Evolutionary conservation across 257 asterid genomes (phyloP).

Genomic region (Paraleonurus japonicus): DNA sequence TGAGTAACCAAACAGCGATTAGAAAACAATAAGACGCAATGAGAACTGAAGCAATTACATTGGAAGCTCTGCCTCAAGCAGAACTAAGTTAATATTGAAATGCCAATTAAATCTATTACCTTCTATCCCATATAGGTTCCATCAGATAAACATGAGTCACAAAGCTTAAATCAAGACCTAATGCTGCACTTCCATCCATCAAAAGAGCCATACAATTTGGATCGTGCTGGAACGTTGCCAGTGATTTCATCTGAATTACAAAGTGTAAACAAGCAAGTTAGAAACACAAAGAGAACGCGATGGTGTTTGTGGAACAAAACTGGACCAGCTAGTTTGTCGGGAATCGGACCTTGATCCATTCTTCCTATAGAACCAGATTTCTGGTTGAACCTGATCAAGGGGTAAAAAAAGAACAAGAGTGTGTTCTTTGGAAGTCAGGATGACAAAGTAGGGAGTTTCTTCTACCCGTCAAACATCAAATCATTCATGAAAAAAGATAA

Average conservation of each 20-base stretch:
- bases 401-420: not conserved
- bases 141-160: conserved; percentile 90
- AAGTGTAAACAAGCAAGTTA: conserved; percentile 29
- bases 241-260: conserved; percentile 68
- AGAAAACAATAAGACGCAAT: not conserved
- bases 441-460: not conserved
- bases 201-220: conserved; percentile 88
- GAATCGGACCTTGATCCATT: not conserved
- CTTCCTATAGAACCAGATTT: not conserved
- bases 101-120: conserved; percentile 44
- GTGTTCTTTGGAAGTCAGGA: not conserved
- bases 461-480: not conserved
- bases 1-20: not conserved
- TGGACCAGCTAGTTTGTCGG: not conserved
- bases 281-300: conserved; percentile 9
- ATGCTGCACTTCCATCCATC: conserved; percentile 99
- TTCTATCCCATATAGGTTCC: conserved; percentile 99
- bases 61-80: no score
- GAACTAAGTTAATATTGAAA: not conserved
- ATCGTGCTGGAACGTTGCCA: conserved; percentile 83
- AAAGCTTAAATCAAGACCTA: conserved; percentile 98
- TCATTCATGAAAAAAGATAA: not conserved
- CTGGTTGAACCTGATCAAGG: not conserved
- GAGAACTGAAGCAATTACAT: not conserved
- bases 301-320: not conserved